Conservation (phyloP, 1,284 basidiomycete genomes). For the Heterobasidion parviporum region DNA sequence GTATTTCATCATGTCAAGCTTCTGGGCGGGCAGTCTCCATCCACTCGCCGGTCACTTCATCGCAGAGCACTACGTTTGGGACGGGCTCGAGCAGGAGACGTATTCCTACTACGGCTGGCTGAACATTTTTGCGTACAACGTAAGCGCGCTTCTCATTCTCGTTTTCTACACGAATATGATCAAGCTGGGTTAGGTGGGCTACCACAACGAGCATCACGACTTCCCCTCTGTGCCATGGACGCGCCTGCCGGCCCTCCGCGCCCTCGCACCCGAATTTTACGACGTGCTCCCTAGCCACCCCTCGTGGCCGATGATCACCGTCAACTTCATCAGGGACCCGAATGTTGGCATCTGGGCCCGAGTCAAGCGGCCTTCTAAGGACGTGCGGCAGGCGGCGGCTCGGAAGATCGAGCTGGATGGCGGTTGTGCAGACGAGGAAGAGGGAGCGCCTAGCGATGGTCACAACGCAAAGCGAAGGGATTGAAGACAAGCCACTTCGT, state of each 20-base stretch:
- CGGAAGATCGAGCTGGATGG: slow-evolving; percentile 10
- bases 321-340: slow-evolving; percentile 88
- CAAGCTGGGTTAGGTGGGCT: slow-evolving; percentile 65
- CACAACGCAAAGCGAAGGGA: too few relatives aligned
- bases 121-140: slow-evolving; percentile 93
- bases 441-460: not conserved
- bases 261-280: slow-evolving; percentile 90
- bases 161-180: not conserved
- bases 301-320: slow-evolving; percentile 91
- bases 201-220: slow-evolving; percentile 99
- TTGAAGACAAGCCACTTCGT: too few relatives aligned
- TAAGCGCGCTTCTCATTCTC: slow-evolving; percentile 26
- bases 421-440: slow-evolving; percentile 11
- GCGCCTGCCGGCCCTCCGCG: slow-evolving; percentile 76
- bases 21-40: slow-evolving; percentile 94
- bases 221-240: slow-evolving; percentile 97
- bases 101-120: slow-evolving; percentile 95
- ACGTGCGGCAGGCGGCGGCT: not conserved
- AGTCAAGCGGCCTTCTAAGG: slow-evolving; percentile 19
- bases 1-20: slow-evolving; percentile 83
- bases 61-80: slow-evolving; percentile 94
- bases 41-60: slow-evolving; percentile 98
- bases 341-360: slow-evolving; percentile 57
- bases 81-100: slow-evolving; percentile 86
- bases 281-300: slow-evolving; percentile 81